These are phyloP conservation scores for Sarcodon sp. DNA, from an alignment of 768 basidiomycete genomes.

Conservation along the genomic window DNA sequence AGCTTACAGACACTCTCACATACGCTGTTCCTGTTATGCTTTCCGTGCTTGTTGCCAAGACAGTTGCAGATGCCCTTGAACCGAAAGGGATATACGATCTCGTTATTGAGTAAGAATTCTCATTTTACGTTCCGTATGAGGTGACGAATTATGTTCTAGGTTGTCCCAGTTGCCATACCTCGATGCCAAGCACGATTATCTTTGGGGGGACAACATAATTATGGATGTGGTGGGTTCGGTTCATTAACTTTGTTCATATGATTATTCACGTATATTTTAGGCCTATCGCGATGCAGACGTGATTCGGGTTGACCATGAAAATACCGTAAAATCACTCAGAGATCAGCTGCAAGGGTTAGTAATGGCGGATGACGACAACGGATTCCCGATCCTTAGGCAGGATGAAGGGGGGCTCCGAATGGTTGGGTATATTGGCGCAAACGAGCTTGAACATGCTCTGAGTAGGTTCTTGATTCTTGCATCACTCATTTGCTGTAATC, in stretches of 20 bases:
- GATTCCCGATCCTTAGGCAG: constrained; percentile 73
- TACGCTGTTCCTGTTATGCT: constrained; percentile 98
- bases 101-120: constrained; percentile 58
- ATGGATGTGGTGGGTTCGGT: constrained; percentile 54
- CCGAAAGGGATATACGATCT: constrained; percentile 96
- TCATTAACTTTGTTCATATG: background rate
- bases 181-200: constrained; percentile 80
- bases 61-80: constrained; percentile 77
- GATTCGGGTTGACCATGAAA: constrained; percentile 58
- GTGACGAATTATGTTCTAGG: constrained; percentile 15
- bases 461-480: constrained; percentile 29
- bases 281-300: constrained; percentile 52
- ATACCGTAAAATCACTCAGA: constrained; percentile 68
- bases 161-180: constrained; percentile 86
- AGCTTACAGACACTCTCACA: constrained; percentile 91
- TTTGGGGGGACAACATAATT: constrained; percentile 72
- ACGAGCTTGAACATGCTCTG: constrained; percentile 89
- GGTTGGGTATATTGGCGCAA: constrained; percentile 84
- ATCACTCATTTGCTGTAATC: background rate
- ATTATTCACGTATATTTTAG: constrained; percentile 23
- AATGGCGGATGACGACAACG: constrained; percentile 59
- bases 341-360: constrained; percentile 53
- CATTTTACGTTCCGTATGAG: background rate
- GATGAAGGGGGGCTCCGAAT: constrained; percentile 44
- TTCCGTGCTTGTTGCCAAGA: constrained; percentile 80